Base-by-base conservation (phyloP, 2,329 filamentous ascomycete species). In the Venturia carpophila region DNA sequence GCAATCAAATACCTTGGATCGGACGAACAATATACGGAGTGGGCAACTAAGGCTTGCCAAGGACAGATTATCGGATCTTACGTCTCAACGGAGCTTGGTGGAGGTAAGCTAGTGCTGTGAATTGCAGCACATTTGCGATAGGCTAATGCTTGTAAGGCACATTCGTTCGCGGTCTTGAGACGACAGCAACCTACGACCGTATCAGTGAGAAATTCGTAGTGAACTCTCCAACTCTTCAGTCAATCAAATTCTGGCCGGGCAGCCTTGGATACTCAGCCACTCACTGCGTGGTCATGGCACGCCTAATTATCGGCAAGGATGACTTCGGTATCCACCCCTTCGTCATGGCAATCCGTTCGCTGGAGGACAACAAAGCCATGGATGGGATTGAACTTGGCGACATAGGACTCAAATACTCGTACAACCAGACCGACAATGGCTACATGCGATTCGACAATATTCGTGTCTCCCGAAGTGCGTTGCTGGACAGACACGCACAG, bases 201-300 rank as follows among this genome's bases (percentile, higher is more conserved):
- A 68, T 72, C 30, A 73, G 72, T 7, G 77, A 79, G 66, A 75
- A 80, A 39, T 83, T 83, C 65, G 72, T 79, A 37, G 73, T 83
- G 13, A 79, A 82, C 70, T 82, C 79, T 67, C 81, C 81, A 15
- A 79, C 78, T 34, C 69, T 83, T 27, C 82, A 80, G 0, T 77
- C 80, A 1, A 81, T 78, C 68, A 82, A 83, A 71, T 83, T 79
- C 80, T 83, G 81, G 80, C 82, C 82, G 70, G 81, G 80, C 0
- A 76, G 77, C 1, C 75, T 83, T 71, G 80, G 80, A 1, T 73
- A 79, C 34, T 81, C 79, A 19, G 80, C 80, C 19, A 82, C 81
- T 65, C 79, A 83, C 74, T 78, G 80, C 41, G 81, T 83, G 67
- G 79, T 83, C 0, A 79, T 83, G 27, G 81, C 80, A 42, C 80